Conservation (phyloP, 495 filamentous ascomycete species). For the Podospora pseudoanserina region DNA sequence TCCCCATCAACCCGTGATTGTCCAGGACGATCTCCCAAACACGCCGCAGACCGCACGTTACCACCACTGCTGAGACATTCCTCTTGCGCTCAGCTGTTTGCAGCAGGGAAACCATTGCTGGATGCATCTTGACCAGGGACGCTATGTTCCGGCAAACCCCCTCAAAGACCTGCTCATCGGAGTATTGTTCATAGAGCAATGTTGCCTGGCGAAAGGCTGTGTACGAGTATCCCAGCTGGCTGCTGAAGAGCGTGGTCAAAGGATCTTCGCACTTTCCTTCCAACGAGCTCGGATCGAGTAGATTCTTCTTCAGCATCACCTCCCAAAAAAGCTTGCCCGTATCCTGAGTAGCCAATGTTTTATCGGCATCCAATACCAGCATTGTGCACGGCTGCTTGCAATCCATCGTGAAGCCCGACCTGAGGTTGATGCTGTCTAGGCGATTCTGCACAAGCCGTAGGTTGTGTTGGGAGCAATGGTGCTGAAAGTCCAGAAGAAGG, state of each 20-base stretch:
- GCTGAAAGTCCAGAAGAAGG: conserved; percentile 40
- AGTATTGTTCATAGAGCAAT: conserved; percentile 53
- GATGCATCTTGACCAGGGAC: conserved; percentile 42
- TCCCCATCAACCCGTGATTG: conserved; percentile 40
- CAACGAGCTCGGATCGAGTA: not conserved
- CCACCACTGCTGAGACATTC: conserved; percentile 51
- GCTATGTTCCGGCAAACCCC: conserved; percentile 47
- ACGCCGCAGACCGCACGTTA: conserved; percentile 54
- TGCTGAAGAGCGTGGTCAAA: conserved; percentile 50
- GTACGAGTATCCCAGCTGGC: conserved; percentile 52
- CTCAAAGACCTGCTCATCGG: conserved; percentile 45
- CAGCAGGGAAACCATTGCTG: conserved; percentile 50
- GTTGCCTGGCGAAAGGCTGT: conserved; percentile 55
- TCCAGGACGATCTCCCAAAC: conserved; percentile 59
- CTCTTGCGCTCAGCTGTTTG: conserved; percentile 28
- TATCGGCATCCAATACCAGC: conserved; percentile 58
- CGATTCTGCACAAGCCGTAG: conserved; percentile 30
- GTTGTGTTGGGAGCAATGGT: conserved; percentile 44
- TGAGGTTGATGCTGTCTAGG: conserved; percentile 39
- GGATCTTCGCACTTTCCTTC: conserved; percentile 20
- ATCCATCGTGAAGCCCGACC: not conserved
- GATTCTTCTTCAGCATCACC: conserved; percentile 14
- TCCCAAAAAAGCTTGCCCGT: conserved; percentile 55
- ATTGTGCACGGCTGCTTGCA: conserved; percentile 38
- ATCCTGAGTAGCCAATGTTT: conserved; percentile 53